Base-by-base conservation (phyloP, 129 eudicot genomes). In the Chrysanthemum seticuspe region DNA sequence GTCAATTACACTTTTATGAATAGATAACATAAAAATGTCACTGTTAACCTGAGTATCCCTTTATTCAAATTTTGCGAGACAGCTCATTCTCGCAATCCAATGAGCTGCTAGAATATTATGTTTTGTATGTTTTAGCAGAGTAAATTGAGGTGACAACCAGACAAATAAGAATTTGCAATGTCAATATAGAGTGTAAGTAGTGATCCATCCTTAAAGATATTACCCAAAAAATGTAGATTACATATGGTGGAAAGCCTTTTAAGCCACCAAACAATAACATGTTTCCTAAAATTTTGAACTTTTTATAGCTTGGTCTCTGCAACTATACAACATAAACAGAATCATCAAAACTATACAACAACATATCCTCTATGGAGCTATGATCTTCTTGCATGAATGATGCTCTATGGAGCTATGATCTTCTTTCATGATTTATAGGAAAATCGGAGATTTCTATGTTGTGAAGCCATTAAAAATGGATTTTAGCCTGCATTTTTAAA, bases 401-500 rank as follows among this genome's bases (percentile, higher is more conserved):
- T 44, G 58, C 27, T 58, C 59, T 48, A 62, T 54, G 65, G 49
- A 36, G 45, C 36, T 36, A 55, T 70, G 53, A 70, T 44, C 54
- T 70, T 14, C 29, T 31, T 70, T 9, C 34, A 54, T 70, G 65
- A 55, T 34, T 56, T 70, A 11, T 1, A 15, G 27, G 12, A 51
- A 23, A 23, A 18, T 40, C 12, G 44, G 21, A 47, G 2, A 16
- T 67, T 67, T 44, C 9, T 25, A 19, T 67, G 34, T 67, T 52
- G 56, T 7, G 21, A 21, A 21, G 21, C 21, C 21, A 21, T 21
- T 21, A 0, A 21, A 21, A 21, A 21, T 21, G 21, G 21, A 21
- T 21, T 21, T 21, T 21, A n/a, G 99, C 97, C 99, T 90, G 73
- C 71, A 66, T 71, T 70, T 21, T 52, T 21, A 21, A 21, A 21